Conservation (phyloP, 2,329 filamentous ascomycete genomes). For the Nectriaceae sp. region DNA sequence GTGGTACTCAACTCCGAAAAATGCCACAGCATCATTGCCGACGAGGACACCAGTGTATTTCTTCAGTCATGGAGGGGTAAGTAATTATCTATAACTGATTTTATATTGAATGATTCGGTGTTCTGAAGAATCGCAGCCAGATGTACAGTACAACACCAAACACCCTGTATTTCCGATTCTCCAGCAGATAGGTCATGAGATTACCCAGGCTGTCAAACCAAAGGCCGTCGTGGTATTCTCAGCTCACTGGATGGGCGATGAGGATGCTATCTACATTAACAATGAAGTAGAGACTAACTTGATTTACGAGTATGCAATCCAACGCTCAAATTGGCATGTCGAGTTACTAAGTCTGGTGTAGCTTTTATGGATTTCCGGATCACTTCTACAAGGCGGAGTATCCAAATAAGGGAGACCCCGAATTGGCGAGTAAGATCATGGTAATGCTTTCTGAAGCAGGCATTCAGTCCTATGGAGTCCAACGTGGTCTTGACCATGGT, state of each 20-base stretch:
- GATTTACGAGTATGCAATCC: constrained; percentile 62
- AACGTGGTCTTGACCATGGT: constrained; percentile 72
- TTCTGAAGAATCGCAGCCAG: constrained; percentile 45
- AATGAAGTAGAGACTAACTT: constrained; percentile 63
- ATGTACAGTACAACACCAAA: constrained; percentile 66
- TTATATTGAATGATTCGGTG: background rate
- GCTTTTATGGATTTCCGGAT: constrained; percentile 71
- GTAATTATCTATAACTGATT: constrained; percentile 11
- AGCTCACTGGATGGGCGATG: constrained; percentile 71
- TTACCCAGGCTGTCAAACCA: constrained; percentile 69
- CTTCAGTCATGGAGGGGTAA: constrained; percentile 52
- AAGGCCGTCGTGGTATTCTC: constrained; percentile 76
- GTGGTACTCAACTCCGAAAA: constrained; percentile 17
- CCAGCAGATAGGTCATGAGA: constrained; percentile 66
- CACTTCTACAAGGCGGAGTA: constrained; percentile 70
- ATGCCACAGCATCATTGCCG: constrained; percentile 2
- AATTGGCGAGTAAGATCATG: constrained; percentile 61
- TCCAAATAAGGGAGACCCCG: constrained; percentile 62
- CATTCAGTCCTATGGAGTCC: constrained; percentile 60
- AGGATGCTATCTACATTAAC: constrained; percentile 63
- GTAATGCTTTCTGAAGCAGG: constrained; percentile 54
- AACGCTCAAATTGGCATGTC: no score
- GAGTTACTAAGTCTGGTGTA: constrained; percentile 30
- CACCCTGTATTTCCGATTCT: constrained; percentile 70
- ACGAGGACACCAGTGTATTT: constrained; percentile 47